Evolutionary conservation across 2,329 filamentous ascomycete genomes (phyloP), one percentile per base, ranked within the genome.

Genomic region (Fusarium domesticum): DNA sequence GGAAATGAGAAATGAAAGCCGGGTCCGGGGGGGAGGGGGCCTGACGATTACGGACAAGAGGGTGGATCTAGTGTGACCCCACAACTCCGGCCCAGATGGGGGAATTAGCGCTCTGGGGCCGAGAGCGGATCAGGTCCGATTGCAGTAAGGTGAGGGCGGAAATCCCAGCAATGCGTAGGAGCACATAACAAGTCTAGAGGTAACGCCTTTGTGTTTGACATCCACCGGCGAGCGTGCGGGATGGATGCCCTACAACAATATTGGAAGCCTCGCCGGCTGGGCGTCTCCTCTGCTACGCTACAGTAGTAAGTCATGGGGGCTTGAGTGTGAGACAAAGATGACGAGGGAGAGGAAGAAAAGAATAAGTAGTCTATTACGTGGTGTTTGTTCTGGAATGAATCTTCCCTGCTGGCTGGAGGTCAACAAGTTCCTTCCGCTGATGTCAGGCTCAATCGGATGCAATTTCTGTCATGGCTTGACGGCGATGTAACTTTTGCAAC

Each of bases 181-280:
- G 23, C 23, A 12, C 14, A 41, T 48, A 42, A 35, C 23, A 40
- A 50, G 51, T 57, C 54, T 51, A 47, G 54, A 57, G 54, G 52
- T 53, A 54, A 49, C 49, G 50, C 47, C 43, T 35, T 52, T 40
- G 52, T 50, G 53, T 51, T n/a, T 50, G 45, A 42, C 39, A 36
- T 57, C 23, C 23, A 28, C 10, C 14, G 23, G 7, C 10, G 23
- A 12, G 23, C 10, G 7, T 11, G 4, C 7, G 23, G 8, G 8
- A 28, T 28, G 23, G 4, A 8, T 10, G 23, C n/a, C n/a, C n/a
- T 28, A 28, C 23, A 28, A 12, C 14, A 4, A 8, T 12, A 28
- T 4, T 11, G 14, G 23, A 28, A 28, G 7, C 14, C 4, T 28
- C 14, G 23, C 7, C 7, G 23, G 23, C 23, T 5, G 23, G 14